These are phyloP conservation scores for Aquilaria yunnanensis DNA, from an alignment of 345 rosid species.

Conservation along the genomic window DNA sequence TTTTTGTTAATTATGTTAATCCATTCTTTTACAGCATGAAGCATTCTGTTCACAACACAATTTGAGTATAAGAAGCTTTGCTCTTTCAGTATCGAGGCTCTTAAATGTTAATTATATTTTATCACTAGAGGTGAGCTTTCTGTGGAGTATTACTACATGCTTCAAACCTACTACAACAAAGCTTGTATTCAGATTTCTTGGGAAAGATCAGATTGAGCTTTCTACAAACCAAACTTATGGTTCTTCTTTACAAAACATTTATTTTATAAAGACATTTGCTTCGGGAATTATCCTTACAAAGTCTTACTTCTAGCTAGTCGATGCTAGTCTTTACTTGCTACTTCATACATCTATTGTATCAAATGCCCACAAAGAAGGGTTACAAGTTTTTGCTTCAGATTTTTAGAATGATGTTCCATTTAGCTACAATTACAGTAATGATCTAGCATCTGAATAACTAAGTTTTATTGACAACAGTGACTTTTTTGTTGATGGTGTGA, in stretches of 20 bases:
- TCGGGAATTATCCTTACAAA: constrained; percentile 90
- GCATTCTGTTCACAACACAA: constrained; percentile 64
- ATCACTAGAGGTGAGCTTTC: constrained; percentile 78
- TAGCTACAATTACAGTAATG: constrained; percentile 77
- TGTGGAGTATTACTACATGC: constrained; percentile 42
- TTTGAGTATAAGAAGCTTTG: constrained; percentile 60
- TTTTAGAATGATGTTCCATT: constrained; percentile 65
- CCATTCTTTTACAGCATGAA: constrained; percentile 52
- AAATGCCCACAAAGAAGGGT: constrained; percentile 86
- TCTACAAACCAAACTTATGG: constrained; percentile 74
- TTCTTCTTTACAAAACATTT: constrained; percentile 48
- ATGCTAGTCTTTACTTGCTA: constrained; percentile 34
- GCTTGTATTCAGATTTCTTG: constrained; percentile 60
- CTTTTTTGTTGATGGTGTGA: constrained; percentile 85
- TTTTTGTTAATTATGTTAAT: constrained; percentile 1
- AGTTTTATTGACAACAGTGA: constrained; percentile 61
- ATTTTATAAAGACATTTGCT: constrained; percentile 82
- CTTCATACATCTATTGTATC: constrained; percentile 49
- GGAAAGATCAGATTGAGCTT: constrained; percentile 45
- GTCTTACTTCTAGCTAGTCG: constrained; percentile 68
- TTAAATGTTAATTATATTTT: constrained; percentile 50
- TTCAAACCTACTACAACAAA: constrained; percentile 39
- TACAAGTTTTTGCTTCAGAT: constrained; percentile 72
- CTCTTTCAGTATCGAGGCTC: constrained; percentile 38
- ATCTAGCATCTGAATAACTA: constrained; percentile 70